Evolutionary conservation across 2,329 filamentous ascomycete species (phyloP), one percentile per base, ranked within the genome.

Genomic region (Didymella pinodella): DNA sequence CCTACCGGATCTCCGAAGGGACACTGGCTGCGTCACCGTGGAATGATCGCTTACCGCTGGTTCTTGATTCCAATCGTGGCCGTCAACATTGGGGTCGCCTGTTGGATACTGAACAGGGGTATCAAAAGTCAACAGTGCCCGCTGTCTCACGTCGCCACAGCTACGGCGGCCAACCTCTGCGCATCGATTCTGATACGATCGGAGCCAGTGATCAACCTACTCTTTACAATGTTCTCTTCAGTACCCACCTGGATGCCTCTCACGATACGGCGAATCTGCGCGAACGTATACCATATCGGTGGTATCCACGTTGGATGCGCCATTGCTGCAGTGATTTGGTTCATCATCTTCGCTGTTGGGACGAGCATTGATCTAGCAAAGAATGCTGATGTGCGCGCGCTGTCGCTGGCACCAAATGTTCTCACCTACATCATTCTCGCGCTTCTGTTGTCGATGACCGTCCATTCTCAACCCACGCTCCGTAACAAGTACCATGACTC

Each of bases 291-390:
- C 50, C 72, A 76, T 41, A 74, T 75, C 31, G 76, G 76, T 6
- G 76, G 76, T 2, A 70, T 78, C 20, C 76, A 78, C 47, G 74
- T 71, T 34, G 75, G 74, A 8, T 74, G 72, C 34, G 75, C 73
- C 2, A 67, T 76, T 22, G 73, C 73, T 6, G 70, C 74, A 5
- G 68, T 69, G 2, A 61, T 69, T 29, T 84, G 82, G 82, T 82
- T 81, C 65, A 69, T 79, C 18, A 71, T 80, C 44, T 79, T 83
- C 57, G 73, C 76, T 4, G 65, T 77, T 7, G 68, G 78, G 20
- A 63, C 77, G 16, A 72, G 72, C 26, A 55, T 71, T 2, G 71
- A 78, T 16, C 70, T 77, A 55, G 57, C 61, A 6, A 74, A 75
- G 44, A 51, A 63, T 6, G 40, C 62, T 3, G 48, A 61, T 0